Evolutionary conservation across 2,329 filamentous ascomycete genomes (phyloP).

Genomic region (Aspergillus sp.): DNA sequence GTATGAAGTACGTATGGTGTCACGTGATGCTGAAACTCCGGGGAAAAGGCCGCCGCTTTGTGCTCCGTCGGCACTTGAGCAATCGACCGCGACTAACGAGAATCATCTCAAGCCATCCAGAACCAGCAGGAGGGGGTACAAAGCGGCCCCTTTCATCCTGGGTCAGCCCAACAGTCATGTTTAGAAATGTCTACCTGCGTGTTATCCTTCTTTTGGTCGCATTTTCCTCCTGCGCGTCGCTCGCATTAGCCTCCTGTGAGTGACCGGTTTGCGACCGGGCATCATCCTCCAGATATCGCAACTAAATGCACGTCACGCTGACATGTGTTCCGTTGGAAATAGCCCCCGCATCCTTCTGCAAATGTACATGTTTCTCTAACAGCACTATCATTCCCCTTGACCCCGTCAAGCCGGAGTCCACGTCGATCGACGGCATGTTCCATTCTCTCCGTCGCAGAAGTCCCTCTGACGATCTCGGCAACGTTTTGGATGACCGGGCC

Average conservation of each 20-base stretch:
- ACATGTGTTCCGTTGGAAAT: neutral
- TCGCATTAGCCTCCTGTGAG: conserved; percentile 38
- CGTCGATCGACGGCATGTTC: conserved; percentile 21
- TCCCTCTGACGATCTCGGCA: conserved; percentile 14
- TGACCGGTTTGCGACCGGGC: conserved; percentile 5
- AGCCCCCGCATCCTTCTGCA: conserved; percentile 64
- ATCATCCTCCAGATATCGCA: neutral
- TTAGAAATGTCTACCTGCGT: conserved; percentile 14
- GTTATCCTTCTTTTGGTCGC: conserved; percentile 27
- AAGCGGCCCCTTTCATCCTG: neutral
- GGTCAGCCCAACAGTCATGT: conserved; percentile 21
- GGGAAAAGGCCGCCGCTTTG: neutral
- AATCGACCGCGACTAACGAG: neutral
- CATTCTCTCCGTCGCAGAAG: conserved; percentile 20
- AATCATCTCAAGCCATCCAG: neutral
- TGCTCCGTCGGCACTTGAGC: neutral
- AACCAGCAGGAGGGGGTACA: neutral
- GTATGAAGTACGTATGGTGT: neutral
- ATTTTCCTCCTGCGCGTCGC: conserved; percentile 27
- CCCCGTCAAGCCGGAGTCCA: conserved; percentile 31
- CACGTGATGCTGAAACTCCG: conserved; percentile 16
- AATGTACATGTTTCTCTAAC: conserved; percentile 69
- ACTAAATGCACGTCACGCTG: neutral
- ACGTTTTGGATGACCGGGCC: conserved; percentile 24
- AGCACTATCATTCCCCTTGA: conserved; percentile 67